These are phyloP conservation scores for Entamoeba histolytica DNA, from an alignment of 208 protist species.

Conservation along the genomic window DNA sequence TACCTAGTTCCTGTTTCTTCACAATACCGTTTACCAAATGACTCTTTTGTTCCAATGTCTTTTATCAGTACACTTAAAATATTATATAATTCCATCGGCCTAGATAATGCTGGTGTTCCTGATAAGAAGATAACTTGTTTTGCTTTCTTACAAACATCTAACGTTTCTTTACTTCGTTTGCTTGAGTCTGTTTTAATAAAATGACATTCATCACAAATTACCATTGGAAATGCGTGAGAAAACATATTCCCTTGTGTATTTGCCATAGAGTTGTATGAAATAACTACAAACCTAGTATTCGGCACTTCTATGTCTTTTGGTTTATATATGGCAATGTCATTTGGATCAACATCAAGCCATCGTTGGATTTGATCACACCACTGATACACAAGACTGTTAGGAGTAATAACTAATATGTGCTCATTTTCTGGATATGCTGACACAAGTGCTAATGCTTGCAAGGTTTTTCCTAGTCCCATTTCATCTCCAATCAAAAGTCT, in stretches of 20 bases:
- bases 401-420: not conserved
- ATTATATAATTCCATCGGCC: constrained; percentile 7
- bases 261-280: not conserved
- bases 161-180: not conserved
- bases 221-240: not conserved
- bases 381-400: not conserved
- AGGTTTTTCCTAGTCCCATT: constrained; percentile 5
- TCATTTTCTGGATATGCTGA: not conserved
- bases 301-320: not conserved
- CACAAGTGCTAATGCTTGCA: not conserved
- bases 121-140: constrained; percentile 4
- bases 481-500: constrained; percentile 8
- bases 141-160: not conserved
- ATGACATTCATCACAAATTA: constrained; percentile 15
- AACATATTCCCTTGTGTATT: not conserved
- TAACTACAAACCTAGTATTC: not conserved
- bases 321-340: not conserved
- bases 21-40: constrained; percentile 6
- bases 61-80: not conserved
- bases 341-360: not conserved
- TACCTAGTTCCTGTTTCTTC: not conserved
- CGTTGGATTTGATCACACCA: not conserved
- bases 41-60: not conserved
- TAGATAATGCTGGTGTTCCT: constrained; percentile 8
- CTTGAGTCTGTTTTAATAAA: not conserved